Evolutionary conservation across 2,329 filamentous ascomycete species (phyloP).

Genomic region (Gyromitra esculenta): DNA sequence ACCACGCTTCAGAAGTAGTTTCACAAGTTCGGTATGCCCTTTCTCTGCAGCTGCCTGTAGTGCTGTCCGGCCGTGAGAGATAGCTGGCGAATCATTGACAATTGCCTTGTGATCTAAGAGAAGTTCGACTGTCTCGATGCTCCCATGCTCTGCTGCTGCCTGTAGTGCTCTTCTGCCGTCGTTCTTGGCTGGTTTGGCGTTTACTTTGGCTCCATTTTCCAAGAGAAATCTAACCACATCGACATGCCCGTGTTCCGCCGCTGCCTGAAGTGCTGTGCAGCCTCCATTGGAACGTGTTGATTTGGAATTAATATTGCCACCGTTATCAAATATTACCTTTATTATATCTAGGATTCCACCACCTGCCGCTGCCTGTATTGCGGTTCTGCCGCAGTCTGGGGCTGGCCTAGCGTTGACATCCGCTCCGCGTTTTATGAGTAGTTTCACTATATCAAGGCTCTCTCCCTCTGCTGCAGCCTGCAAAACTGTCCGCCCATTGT

Average conservation of each 20-base stretch:
- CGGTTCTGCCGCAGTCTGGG: background rate
- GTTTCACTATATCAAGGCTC: background rate
- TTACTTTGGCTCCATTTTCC: background rate
- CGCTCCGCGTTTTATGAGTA: background rate
- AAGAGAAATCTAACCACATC: background rate
- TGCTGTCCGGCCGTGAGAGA: background rate
- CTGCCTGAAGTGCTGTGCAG: background rate
- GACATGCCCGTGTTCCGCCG: background rate
- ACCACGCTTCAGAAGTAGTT: background rate
- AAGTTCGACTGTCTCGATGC: background rate
- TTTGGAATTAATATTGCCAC: background rate
- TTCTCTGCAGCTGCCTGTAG: background rate
- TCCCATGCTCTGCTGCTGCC: too few relatives aligned
- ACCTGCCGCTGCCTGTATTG: background rate
- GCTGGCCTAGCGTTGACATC: background rate
- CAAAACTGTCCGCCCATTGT: background rate
- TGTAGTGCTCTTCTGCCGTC: background rate
- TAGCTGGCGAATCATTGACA: slow-evolving; percentile 48
- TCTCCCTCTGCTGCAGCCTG: background rate
- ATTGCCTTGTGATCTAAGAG: slow-evolving; percentile 57
- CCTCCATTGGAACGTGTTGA: background rate
- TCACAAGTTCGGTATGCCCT: background rate
- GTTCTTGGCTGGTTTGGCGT: background rate
- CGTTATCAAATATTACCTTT: background rate
- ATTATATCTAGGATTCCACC: background rate